Evolutionary conservation across 805 yeast genomes (phyloP), one percentile per base, ranked within the genome.

Genomic region (Teunomyces atbi): DNA sequence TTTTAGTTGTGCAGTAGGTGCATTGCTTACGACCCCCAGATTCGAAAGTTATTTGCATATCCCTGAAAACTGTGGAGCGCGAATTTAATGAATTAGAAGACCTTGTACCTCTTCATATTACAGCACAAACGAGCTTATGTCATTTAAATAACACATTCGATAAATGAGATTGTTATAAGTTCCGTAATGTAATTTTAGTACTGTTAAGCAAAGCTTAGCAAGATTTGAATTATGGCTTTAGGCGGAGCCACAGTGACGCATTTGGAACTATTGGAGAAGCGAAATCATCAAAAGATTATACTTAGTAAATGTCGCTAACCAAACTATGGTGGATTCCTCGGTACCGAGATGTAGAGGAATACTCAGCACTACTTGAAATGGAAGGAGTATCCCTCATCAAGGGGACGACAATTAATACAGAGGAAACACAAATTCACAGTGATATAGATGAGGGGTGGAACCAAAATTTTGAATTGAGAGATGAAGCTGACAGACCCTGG

Each of bases 401-500:
- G 28, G 28, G 28, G n/a, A 10, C 21, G 8, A 10, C 39, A n/a
- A 6, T 36, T 3, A n/a, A 21, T 20, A 13, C 39, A 12, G 12
- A 10, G 2, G 27, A 36, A 36, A 13, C 6, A 4, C 16, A 36
- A 16, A n/a, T 36, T 12, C n/a, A 11, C 16, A n/a, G 18, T 3
- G 39, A n/a, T 11, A 8, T 8, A 30, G 27, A 36, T n/a, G 23
- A 36, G 12, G 23, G 27, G 5, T 20, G 27, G 6, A 36, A 6
- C 28, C 10, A 19, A 7, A 20, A 35, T 6, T 20, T 36, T 12
- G 81, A 77, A 54, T 72, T 69, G 52, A 61, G 82, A 49, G 83
- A 78, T 55, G 82, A 77, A 57, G 79, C 81, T 4, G 54, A 73
- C 44, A 65, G 81, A 44, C 68, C 72, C 20, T 77, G 81, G 78